Percentiles rank a stretch among this genome's conserved stretches.
phyloP scores from a whole-genome alignment of 140 eudicot species.

The Anethum foeniculum region DNA sequence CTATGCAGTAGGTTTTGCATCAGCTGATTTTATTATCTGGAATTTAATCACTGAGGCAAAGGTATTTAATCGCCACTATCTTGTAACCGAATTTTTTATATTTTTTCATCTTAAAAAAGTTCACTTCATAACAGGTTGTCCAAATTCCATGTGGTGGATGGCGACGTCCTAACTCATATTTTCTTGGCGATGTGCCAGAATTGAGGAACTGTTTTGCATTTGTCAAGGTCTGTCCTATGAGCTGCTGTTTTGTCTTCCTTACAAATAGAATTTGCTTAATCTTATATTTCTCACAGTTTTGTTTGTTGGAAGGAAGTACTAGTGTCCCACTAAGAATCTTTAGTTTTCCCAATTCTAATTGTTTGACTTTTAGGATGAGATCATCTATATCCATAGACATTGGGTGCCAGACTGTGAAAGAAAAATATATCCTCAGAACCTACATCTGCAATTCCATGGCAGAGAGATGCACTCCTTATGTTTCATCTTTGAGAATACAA shows the following conservation, averaged over 20 bases:
- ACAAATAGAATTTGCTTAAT: neutral
- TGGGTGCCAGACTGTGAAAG: slow-evolving; percentile 44
- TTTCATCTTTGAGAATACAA: slow-evolving; percentile 40
- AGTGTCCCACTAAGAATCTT: neutral
- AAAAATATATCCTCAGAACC: slow-evolving; percentile 60
- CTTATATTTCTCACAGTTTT: neutral
- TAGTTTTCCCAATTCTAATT: neutral
- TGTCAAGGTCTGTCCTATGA: slow-evolving; percentile 56
- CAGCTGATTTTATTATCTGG: slow-evolving; percentile 81
- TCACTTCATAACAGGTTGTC: slow-evolving; percentile 42
- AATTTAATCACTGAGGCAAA: slow-evolving; percentile 66
- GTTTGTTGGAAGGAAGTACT: neutral
- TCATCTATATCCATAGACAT: slow-evolving; percentile 61
- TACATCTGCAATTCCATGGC: slow-evolving; percentile 90
- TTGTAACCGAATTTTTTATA: neutral
- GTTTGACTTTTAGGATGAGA: slow-evolving; percentile 52
- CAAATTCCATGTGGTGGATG: slow-evolving; percentile 93
- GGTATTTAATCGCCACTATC: slow-evolving; percentile 37
- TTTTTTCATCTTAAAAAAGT: neutral
- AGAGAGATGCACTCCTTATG: slow-evolving; percentile 87
- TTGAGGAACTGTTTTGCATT: slow-evolving; percentile 64
- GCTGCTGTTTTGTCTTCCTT: neutral
- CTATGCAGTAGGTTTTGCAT: slow-evolving; percentile 87
- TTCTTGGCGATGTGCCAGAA: slow-evolving; percentile 77
- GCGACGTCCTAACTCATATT: slow-evolving; percentile 92